These are phyloP conservation scores for Salix purpurea DNA, from an alignment of 345 rosid genomes.

Conservation along the genomic window DNA sequence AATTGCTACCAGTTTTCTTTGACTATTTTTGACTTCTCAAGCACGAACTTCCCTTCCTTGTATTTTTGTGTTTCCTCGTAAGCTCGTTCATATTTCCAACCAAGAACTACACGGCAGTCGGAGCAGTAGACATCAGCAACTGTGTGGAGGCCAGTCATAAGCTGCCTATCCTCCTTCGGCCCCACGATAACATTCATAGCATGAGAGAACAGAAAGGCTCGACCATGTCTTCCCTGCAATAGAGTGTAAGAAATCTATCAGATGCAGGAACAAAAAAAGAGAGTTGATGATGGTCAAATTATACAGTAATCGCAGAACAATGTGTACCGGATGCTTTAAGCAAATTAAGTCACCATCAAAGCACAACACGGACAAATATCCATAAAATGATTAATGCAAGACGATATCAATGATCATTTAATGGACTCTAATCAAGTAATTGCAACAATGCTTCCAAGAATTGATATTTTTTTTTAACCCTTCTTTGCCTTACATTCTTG, in stretches of 20 bases:
- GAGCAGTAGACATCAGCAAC: constrained; percentile 21
- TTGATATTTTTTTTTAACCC: background rate
- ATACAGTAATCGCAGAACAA: background rate
- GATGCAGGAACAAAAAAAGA: background rate
- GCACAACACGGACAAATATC: background rate
- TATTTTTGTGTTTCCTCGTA: constrained; percentile 20
- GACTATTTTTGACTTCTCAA: constrained; percentile 20
- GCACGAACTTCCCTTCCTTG: constrained; percentile 24
- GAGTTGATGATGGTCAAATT: background rate
- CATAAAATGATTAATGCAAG: background rate
- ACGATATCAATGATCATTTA: background rate
- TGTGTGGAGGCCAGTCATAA: constrained; percentile 23
- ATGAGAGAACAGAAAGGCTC: constrained; percentile 24
- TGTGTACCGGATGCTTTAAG: background rate
- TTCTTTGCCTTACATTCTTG: background rate
- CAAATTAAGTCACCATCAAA: background rate
- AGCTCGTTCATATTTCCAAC: constrained; percentile 27
- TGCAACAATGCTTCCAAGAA: too few relatives aligned
- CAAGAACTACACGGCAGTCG: constrained; percentile 19
- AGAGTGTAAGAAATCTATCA: background rate
- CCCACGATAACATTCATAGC: constrained; percentile 18
- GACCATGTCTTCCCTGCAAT: constrained; percentile 19
- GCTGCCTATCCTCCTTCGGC: constrained; percentile 19
- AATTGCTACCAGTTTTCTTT: constrained; percentile 17
- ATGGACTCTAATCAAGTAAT: too few relatives aligned